Conservation (phyloP, 495 filamentous ascomycete genomes). For the Bathelium albidoporum region DNA sequence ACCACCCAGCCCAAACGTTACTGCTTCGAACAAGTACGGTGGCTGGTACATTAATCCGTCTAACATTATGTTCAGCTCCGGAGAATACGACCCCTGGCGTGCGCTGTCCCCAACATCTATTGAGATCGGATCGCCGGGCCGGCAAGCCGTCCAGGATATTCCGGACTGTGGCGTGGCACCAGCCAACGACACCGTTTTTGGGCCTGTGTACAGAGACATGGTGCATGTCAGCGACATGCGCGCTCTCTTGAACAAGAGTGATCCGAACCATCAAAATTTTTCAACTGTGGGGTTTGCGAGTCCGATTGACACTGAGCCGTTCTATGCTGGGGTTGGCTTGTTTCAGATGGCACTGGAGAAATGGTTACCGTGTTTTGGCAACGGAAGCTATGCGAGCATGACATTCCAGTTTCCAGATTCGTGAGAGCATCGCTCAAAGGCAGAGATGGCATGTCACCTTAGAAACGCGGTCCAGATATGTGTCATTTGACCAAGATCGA, state of each 20-base stretch:
- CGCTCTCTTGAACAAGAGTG: slow-evolving; percentile 13
- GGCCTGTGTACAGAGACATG: slow-evolving; percentile 11
- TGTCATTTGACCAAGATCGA: too few species aligned
- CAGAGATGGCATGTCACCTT: not conserved
- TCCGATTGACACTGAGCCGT: slow-evolving; percentile 11
- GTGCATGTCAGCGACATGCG: slow-evolving; percentile 14
- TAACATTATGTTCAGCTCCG: slow-evolving; percentile 45
- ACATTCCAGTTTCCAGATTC: slow-evolving; percentile 9
- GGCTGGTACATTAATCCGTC: slow-evolving; percentile 51
- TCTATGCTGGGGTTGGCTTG: slow-evolving; percentile 12
- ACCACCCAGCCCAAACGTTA: slow-evolving; percentile 13
- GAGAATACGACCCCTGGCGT: slow-evolving; percentile 51
- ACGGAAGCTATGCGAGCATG: slow-evolving; percentile 9
- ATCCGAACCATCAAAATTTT: slow-evolving; percentile 17
- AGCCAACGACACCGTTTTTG: slow-evolving; percentile 10
- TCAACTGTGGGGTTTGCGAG: slow-evolving; percentile 12
- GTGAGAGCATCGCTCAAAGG: not conserved
- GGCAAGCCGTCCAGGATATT: slow-evolving; percentile 4
- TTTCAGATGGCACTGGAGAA: slow-evolving; percentile 13
- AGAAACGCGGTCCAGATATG: too few species aligned
- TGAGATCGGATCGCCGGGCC: slow-evolving; percentile 10
- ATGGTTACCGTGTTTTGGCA: slow-evolving; percentile 12
- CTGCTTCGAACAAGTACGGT: slow-evolving; percentile 17
- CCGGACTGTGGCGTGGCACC: slow-evolving; percentile 11
- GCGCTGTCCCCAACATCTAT: slow-evolving; percentile 34